Evolutionary conservation across 164 flowering plant species (phyloP).

Genomic region (Vitis rupestris): DNA sequence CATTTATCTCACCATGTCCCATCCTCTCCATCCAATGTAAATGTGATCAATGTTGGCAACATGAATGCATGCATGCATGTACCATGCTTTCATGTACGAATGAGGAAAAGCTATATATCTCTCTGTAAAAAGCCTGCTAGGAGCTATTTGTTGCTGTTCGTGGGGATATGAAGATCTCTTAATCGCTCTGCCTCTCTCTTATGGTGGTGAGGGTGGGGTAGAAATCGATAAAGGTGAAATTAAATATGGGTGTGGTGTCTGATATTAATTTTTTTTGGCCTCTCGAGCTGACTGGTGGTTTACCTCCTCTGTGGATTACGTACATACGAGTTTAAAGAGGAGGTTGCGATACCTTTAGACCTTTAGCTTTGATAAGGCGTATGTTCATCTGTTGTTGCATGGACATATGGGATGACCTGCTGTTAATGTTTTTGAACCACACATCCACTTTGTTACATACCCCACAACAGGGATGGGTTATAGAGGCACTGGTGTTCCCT

Average conservation of each 20-base stretch:
- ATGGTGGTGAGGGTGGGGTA: constrained; percentile 15
- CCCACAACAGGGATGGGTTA: too few species aligned
- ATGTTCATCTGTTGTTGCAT: background rate
- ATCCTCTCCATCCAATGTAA: background rate
- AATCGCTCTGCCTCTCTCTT: constrained; percentile 5
- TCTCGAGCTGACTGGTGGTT: background rate
- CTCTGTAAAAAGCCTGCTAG: constrained; percentile 28
- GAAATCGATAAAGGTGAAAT: constrained; percentile 26
- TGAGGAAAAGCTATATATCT: constrained; percentile 16
- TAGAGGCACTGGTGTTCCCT: too few species aligned
- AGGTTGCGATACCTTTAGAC: background rate
- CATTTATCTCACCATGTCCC: background rate
- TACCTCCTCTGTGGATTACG: background rate
- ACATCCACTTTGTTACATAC: too few species aligned
- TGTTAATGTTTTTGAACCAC: background rate
- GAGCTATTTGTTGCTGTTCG: constrained; percentile 28
- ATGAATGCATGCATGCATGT: constrained; percentile 9
- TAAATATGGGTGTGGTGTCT: constrained; percentile 10
- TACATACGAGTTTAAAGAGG: background rate
- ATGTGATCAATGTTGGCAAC: background rate
- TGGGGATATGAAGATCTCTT: constrained; percentile 22
- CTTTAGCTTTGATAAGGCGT: background rate
- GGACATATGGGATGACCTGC: background rate
- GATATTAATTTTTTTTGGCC: constrained; percentile 1
- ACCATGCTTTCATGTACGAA: constrained; percentile 15